These are phyloP conservation scores for Fagopyrum homotropicum DNA, from an alignment of 148 eudicot genomes.

Conservation along the genomic window DNA sequence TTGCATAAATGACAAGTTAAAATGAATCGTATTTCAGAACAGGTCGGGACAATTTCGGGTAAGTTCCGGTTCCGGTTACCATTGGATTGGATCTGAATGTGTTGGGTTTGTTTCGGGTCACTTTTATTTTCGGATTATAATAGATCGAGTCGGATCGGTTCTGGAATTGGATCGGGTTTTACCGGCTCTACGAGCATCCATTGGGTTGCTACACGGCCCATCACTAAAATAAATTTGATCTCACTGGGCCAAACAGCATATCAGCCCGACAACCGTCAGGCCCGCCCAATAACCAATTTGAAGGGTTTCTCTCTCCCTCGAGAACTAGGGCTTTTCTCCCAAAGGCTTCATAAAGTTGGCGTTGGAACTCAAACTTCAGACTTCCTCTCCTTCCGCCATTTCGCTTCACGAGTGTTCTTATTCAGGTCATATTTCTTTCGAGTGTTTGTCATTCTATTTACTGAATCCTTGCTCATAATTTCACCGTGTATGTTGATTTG, in stretches of 20 bases:
- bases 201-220: background rate
- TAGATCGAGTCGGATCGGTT: too few species aligned
- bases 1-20: too few species aligned
- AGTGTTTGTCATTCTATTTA: too few species aligned
- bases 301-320: background rate
- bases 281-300: background rate
- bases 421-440: background rate
- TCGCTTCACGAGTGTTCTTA: background rate
- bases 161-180: too few species aligned
- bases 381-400: background rate
- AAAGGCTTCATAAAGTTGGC: background rate
- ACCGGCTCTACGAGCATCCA: too few species aligned
- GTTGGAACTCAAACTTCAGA: background rate
- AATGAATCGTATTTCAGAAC: too few species aligned
- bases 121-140: too few species aligned
- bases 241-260: background rate
- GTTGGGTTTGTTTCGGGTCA: too few species aligned
- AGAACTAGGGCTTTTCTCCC: background rate
- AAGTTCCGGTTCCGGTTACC: too few species aligned
- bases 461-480: background rate
- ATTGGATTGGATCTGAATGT: too few species aligned
- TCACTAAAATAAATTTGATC: background rate
- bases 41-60: too few species aligned
- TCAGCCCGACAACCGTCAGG: background rate
- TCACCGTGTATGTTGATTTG: background rate